Conservation (phyloP, 208 protist species). For the Leishmania aethiopica region DNA sequence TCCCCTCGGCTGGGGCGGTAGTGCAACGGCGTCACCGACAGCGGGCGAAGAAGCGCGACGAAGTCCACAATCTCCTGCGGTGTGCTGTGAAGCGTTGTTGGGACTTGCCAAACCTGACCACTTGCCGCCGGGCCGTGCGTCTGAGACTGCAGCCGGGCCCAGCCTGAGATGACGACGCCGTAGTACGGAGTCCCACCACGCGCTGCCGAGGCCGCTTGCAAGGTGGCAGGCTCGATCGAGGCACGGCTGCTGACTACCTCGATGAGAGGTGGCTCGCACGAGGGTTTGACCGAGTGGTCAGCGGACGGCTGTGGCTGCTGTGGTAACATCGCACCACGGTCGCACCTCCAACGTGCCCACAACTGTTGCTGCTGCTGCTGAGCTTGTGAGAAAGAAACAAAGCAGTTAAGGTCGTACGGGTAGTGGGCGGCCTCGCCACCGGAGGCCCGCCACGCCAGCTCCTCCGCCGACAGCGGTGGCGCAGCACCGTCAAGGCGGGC, state of each 20-base stretch:
- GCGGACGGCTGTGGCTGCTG: neutral
- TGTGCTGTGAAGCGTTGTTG: conserved; percentile 70
- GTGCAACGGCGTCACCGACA: conserved; percentile 71
- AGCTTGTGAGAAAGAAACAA: conserved; percentile 38
- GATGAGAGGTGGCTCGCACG: conserved; percentile 37
- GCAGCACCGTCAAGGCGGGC: neutral
- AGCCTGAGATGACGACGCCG: conserved; percentile 76
- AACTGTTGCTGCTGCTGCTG: neutral
- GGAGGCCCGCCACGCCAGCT: conserved; percentile 21
- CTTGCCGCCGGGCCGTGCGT: conserved; percentile 1
- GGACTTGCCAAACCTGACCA: conserved; percentile 61
- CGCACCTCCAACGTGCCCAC: neutral
- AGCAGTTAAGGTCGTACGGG: conserved; percentile 35
- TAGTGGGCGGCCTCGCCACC: conserved; percentile 42
- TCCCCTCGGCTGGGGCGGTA: conserved; percentile 49
- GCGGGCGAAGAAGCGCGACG: conserved; percentile 57
- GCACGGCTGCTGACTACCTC: conserved; percentile 59
- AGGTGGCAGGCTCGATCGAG: conserved; percentile 32
- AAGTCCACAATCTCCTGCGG: conserved; percentile 75
- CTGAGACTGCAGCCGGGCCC: conserved; percentile 50
- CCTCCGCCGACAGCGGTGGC: conserved; percentile 17
- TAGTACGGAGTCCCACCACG: conserved; percentile 52
- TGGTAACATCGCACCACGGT: neutral
- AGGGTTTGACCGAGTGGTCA: neutral
- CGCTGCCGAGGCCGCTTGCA: conserved; percentile 33